Conservation (phyloP, 2,329 filamentous ascomycete genomes). For the Xylariaceae sp. region DNA sequence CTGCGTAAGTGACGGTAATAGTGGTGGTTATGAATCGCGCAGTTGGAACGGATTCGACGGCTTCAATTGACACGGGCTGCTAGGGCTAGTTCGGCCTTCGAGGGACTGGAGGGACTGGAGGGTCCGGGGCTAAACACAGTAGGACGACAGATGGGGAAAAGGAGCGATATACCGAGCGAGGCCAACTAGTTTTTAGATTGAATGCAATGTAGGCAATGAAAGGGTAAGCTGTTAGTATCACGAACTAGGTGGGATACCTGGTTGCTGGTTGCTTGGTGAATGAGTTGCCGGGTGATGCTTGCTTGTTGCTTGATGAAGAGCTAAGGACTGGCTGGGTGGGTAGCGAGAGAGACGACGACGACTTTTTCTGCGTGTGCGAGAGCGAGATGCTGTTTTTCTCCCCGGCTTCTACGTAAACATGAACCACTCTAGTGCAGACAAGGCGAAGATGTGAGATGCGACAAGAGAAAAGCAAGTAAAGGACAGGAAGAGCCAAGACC, state of each 20-base stretch:
- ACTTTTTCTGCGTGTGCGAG: neutral
- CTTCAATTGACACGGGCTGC: neutral
- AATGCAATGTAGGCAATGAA: slow-evolving; percentile 3
- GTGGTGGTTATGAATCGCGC: neutral
- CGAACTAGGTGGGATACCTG: neutral
- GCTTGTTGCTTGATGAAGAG: no score
- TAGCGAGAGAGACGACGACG: slow-evolving; percentile 7
- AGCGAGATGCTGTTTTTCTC: slow-evolving; percentile 7
- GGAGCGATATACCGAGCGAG: slow-evolving; percentile 3
- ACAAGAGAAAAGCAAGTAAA: slow-evolving; percentile 8
- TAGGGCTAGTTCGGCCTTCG: neutral
- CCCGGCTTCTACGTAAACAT: slow-evolving; percentile 11
- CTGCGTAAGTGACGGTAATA: neutral
- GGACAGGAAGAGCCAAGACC: slow-evolving; percentile 5
- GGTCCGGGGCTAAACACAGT: neutral
- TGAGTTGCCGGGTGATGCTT: no score
- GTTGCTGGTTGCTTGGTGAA: neutral
- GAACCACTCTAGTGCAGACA: neutral
- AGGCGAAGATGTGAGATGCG: slow-evolving; percentile 2
- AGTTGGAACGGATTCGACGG: neutral
- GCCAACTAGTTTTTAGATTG: slow-evolving; percentile 1
- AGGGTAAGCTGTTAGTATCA: slow-evolving; percentile 1
- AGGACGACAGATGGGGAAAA: neutral
- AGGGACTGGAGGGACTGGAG: neutral
- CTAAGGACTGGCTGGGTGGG: neutral